Conservation (phyloP, 2,329 filamentous ascomycete genomes). For the Ascocoryne sarcoides region DNA sequence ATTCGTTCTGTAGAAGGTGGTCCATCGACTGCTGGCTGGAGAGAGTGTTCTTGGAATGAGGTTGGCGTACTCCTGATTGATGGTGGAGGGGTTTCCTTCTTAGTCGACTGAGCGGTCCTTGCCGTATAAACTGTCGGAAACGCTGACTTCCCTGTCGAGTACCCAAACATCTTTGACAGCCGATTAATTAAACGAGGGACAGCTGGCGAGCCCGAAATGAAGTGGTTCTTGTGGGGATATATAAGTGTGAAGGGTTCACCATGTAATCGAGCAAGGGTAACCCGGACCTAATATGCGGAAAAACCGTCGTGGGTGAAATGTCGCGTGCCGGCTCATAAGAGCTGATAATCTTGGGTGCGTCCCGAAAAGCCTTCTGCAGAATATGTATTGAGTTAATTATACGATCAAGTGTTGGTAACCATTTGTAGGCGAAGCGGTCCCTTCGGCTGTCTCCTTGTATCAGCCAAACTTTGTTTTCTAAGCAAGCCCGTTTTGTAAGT, state of each 20-base stretch:
- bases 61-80: background rate
- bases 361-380: conserved; percentile 3
- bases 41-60: conserved; percentile 29
- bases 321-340: conserved; percentile 12
- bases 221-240: conserved; percentile 11
- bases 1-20: conserved; percentile 52
- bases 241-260: too few species aligned
- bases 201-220: conserved; percentile 9
- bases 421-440: background rate
- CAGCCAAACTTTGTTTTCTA: background rate
- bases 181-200: conserved; percentile 18
- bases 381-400: too few species aligned
- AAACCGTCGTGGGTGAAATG: conserved; percentile 7
- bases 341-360: conserved; percentile 8
- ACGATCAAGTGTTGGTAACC: too few species aligned
- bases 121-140: conserved; percentile 4
- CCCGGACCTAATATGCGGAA: conserved; percentile 13
- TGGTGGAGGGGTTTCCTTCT: conserved; percentile 9
- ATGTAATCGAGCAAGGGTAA: conserved; percentile 7
- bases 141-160: conserved; percentile 12
- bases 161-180: conserved; percentile 22
- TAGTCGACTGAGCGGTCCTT: background rate
- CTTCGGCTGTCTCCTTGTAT: background rate
- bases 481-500: too few species aligned
- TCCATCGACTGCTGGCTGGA: conserved; percentile 51